phyloP scores from a whole-genome alignment of 2,329 filamentous ascomycete genomes.

The Aspergillus piperis region DNA sequence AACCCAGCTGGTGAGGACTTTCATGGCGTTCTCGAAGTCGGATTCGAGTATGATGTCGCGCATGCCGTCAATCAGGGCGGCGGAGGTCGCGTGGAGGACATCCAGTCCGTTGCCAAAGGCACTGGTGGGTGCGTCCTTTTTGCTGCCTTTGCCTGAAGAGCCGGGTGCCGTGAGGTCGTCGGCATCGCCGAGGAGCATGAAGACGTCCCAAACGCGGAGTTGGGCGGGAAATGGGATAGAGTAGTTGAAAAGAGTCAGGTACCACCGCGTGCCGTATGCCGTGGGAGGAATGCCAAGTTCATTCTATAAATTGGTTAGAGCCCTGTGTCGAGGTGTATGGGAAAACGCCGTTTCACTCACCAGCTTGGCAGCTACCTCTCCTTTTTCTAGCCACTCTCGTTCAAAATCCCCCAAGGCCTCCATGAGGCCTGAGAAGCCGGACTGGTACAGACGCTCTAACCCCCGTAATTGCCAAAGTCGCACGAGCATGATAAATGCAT shows the following conservation, averaged over 20 bases:
- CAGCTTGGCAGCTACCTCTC: constrained; percentile 77
- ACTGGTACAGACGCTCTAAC: constrained; percentile 78
- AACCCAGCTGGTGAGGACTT: constrained; percentile 89
- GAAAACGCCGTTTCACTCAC: constrained; percentile 45
- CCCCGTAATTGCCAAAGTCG: constrained; percentile 88
- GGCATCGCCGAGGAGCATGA: constrained; percentile 85
- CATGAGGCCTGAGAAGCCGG: constrained; percentile 85
- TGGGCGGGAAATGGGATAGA: constrained; percentile 93
- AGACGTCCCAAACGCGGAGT: constrained; percentile 95
- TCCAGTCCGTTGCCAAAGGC: constrained; percentile 70
- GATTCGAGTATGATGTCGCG: constrained; percentile 85
- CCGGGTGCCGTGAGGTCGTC: constrained; percentile 45
- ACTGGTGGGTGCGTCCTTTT: constrained; percentile 27
- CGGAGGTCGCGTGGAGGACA: constrained; percentile 83
- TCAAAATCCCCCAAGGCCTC: constrained; percentile 83
- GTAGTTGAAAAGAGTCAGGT: constrained; percentile 95
- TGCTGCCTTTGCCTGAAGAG: constrained; percentile 20
- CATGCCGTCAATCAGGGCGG: constrained; percentile 87
- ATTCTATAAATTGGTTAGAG: constrained; percentile 32
- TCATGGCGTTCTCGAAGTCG: constrained; percentile 98
- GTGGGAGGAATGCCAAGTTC: constrained; percentile 81
- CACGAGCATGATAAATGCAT: constrained; percentile 94
- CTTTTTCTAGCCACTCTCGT: constrained; percentile 73
- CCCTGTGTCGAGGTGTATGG: not conserved
- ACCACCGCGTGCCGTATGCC: constrained; percentile 96